Conservation (phyloP, 2,329 filamentous ascomycete species). For the Penicillium sp. region DNA sequence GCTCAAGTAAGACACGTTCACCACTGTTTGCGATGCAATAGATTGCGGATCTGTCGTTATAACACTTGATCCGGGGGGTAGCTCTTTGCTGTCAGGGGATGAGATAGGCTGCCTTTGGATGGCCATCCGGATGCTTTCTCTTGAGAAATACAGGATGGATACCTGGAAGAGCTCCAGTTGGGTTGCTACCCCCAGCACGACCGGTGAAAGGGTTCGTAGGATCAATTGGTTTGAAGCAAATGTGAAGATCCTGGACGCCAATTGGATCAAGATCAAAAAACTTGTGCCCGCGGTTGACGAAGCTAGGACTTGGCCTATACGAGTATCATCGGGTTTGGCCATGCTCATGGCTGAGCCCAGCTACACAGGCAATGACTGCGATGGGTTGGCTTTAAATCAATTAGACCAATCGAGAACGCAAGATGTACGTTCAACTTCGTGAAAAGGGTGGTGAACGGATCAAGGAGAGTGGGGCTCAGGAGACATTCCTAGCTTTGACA, state of each 20-base stretch:
- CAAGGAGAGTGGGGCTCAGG: neutral
- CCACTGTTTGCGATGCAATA: constrained; percentile 64
- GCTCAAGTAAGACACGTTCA: constrained; percentile 85
- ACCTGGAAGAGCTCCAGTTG: constrained; percentile 93
- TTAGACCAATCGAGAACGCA: neutral
- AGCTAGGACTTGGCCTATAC: constrained; percentile 23
- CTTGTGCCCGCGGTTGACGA: constrained; percentile 67
- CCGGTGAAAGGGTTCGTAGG: constrained; percentile 81
- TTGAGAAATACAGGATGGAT: constrained; percentile 88
- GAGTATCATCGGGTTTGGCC: constrained; percentile 19
- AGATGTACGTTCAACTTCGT: neutral
- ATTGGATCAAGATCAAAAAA: constrained; percentile 82
- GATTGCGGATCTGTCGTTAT: constrained; percentile 22
- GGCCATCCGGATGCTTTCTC: constrained; percentile 87
- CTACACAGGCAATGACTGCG: neutral
- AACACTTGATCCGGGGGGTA: constrained; percentile 7
- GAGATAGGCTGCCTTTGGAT: constrained; percentile 71
- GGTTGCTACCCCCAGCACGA: constrained; percentile 77
- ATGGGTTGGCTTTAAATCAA: neutral
- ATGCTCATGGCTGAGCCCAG: constrained; percentile 9
- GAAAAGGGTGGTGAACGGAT: neutral
- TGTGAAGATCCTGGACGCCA: constrained; percentile 81
- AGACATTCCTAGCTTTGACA: neutral
- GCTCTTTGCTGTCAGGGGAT: constrained; percentile 18
- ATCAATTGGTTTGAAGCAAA: constrained; percentile 91